Evolutionary conservation across 2,329 filamentous ascomycete species (phyloP), one percentile per base, ranked within the genome.

Genomic region (Chaetomiaceae sp.): DNA sequence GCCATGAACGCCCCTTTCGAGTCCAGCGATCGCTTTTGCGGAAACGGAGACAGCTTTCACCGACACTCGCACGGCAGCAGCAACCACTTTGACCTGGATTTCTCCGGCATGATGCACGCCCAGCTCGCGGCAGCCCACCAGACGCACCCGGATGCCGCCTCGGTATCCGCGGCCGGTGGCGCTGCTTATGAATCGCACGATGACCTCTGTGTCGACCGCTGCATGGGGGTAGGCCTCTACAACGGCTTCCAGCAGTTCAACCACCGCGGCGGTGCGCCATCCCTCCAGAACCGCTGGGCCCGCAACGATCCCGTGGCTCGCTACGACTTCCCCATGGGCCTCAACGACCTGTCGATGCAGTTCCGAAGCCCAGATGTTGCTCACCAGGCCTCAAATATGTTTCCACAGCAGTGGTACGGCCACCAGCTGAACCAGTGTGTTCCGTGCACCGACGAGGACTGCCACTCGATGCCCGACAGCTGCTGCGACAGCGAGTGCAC

Each of bases 401-500:
- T 56, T 17, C 54, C 55, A n/a, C 51, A 57, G 20, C 38, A 46
- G 3, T 61, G 59, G 58, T 61, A 54, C 38, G 39, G 22, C 25
- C 55, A 57, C 12, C 57, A 56, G 9, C 33, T 51, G 14, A 54
- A 53, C 22, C 17, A 47, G 6, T 42, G 42, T 27, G 33, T 57
- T 14, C 57, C 49, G 5, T 59, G 56, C 37, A 54, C 47, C 46
- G 62, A 63, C 17, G 60, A 65, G 6, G 64, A 65, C 49, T 59
- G 59, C 55, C 58, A 56, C 12, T 64, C 61, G 15, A 51, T 59
- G 34, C 58, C 38, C 38, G 56, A 61, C 52, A 61, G 58, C 54
- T 64, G 63, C 42, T 66, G 63, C 44, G 61, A 65, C 46, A 65
- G 62, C 54, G 43, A 64, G 53, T 66, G 64, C 53, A 62, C 60